Evolutionary conservation across 116 monocot species (phyloP).

Genomic region (Trichopus zeylanicus): DNA sequence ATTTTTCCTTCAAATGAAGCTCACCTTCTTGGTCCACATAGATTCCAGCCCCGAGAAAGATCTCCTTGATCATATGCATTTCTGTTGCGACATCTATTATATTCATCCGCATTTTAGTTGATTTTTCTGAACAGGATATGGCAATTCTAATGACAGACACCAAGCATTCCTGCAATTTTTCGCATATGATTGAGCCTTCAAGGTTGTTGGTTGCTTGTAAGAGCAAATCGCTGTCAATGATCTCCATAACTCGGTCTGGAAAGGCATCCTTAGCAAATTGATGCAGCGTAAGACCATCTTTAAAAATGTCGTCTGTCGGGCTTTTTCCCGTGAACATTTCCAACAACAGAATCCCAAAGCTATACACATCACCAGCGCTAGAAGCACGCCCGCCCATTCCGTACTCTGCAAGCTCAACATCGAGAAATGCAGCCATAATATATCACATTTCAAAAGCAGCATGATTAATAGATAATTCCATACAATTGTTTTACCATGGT

Average conservation of each 20-base stretch:
- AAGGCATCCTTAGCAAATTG: constrained; percentile 10
- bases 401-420: constrained; percentile 18
- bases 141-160: constrained; percentile 2
- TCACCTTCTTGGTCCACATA: too few species aligned
- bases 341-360: constrained; percentile 20
- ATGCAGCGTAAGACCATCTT: constrained; percentile 11
- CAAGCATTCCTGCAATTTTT: background rate
- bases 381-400: constrained; percentile 11
- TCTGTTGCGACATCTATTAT: constrained; percentile 11
- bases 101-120: constrained; percentile 8
- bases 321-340: constrained; percentile 30
- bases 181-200: background rate
- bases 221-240: constrained; percentile 2
- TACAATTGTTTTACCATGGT: background rate
- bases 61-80: background rate
- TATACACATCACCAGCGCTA: constrained; percentile 19
- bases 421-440: background rate
- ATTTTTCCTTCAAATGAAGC: too few species aligned
- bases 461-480: background rate
- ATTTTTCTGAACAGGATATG: constrained; percentile 10
- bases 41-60: background rate
- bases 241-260: constrained; percentile 6
- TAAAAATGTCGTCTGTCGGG: background rate
- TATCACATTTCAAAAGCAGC: background rate
- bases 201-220: background rate